Base-by-base conservation (phyloP, 192 early-diverging fungal species). In the Entomortierella chlamydospora region DNA sequence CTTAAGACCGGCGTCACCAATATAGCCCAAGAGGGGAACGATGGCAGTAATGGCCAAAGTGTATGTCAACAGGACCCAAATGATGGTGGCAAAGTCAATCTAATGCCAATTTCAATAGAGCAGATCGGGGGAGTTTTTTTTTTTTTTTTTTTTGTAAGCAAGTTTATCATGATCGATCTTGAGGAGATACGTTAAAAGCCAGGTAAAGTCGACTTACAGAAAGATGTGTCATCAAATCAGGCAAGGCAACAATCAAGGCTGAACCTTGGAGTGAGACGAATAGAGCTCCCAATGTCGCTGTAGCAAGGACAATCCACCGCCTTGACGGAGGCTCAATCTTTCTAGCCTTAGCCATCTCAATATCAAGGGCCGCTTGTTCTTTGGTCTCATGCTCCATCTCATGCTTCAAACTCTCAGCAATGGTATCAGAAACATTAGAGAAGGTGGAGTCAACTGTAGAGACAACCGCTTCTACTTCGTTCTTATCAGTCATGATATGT, bases 241-340 rank as follows among this genome's bases (percentile, higher is more conserved):
- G 78, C 37, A 81, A 70, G 4, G 78, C 78, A n/a, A 81, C 78
- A 49, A 81, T 72, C 25, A 81, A 28, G 23, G 78, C 78, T 23
- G 70, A 72, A 28, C 78, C 78, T 30, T 81, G 78, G 23, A 81
- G 70, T 0, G 78, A 81, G 50, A 81, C 78, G 58, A 81, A 72
- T 15, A 81, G 64, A 10, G 70, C 78, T 11, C 78, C 78, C 11
- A 81, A 57, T 1, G 78, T 81, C 41, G 78, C 78, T 17, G 67
- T 72, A 18, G 70, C 78, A 28, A 81, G 64, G 7, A 81, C 78
- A n/a, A 81, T 81, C 78, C 78, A 81, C 0, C 78, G 68, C 39
- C 70, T 60, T 34, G 70, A 72, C 17, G 78, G 70, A 56, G 78
- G 70, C 49, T 81, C 78, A 13, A 43, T 53, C 61, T 78, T 78